These are phyloP conservation scores for Edaphochlamys debaryana DNA, from an alignment of 139 green algal species.

Conservation along the genomic window DNA sequence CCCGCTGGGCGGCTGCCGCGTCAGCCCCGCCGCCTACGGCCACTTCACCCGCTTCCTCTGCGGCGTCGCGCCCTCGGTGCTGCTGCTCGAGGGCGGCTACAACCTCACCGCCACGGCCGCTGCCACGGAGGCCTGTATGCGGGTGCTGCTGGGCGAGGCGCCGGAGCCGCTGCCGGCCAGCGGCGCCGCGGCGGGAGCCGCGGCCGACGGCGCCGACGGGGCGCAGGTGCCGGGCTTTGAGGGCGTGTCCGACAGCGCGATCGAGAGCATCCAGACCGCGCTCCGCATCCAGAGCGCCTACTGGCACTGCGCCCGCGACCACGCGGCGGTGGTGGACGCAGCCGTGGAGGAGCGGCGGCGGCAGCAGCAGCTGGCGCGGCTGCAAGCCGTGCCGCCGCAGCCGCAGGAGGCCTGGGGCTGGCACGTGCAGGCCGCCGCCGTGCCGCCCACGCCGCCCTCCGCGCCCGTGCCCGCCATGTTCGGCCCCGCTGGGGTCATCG, in stretches of 20 bases:
- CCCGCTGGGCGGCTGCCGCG: conserved; percentile 70
- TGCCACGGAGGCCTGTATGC: conserved; percentile 72
- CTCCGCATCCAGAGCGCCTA: conserved; percentile 37
- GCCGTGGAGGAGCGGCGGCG: conserved; percentile 6
- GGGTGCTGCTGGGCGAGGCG: conserved; percentile 76
- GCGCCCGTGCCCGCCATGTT: too few relatives aligned
- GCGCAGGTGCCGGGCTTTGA: background rate
- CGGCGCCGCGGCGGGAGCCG: background rate
- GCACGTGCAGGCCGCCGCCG: conserved; percentile 13
- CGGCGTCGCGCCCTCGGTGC: conserved; percentile 64
- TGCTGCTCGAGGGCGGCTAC: conserved; percentile 86
- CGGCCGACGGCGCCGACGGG: background rate
- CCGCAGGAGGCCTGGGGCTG: conserved; percentile 32
- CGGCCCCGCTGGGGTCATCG: too few relatives aligned
- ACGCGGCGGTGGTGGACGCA: background rate
- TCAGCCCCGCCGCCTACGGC: conserved; percentile 73
- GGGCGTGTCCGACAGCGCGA: conserved; percentile 21
- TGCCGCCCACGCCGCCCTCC: background rate
- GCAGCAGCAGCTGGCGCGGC: background rate
- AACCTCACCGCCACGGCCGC: conserved; percentile 74
- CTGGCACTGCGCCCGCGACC: conserved; percentile 12
- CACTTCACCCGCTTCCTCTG: conserved; percentile 74
- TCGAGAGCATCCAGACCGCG: conserved; percentile 17
- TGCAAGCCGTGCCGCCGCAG: background rate
- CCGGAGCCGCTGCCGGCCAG: conserved; percentile 49